These are phyloP conservation scores for Mediolabrus comicus DNA, from an alignment of 108 stramenopile genomes.

Conservation along the genomic window DNA sequence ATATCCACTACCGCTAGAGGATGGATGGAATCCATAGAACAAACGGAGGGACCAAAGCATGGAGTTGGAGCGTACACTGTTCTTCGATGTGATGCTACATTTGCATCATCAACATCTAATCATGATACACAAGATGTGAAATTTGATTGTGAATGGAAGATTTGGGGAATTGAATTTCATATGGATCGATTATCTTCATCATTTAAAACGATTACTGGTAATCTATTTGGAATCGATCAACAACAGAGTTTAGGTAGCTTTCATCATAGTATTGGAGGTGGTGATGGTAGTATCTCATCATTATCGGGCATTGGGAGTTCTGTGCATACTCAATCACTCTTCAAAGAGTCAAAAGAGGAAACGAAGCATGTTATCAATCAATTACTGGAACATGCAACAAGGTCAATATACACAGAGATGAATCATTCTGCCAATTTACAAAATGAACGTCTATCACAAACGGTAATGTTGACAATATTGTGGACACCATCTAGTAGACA, in stretches of 20 bases:
- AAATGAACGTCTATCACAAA: not conserved
- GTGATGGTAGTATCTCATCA: not conserved
- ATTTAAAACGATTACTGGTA: constrained; percentile 22
- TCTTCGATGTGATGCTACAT: constrained; percentile 57
- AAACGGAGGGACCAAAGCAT: constrained; percentile 25
- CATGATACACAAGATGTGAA: not conserved
- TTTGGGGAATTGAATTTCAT: constrained; percentile 72
- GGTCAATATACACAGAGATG: not conserved
- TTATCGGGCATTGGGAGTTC: not conserved
- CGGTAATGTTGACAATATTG: constrained; percentile 40
- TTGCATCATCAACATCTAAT: not conserved
- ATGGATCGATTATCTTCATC: constrained; percentile 53
- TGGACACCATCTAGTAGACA: constrained; percentile 33
- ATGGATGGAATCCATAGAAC: constrained; percentile 75
- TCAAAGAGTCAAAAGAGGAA: not conserved
- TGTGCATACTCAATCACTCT: not conserved
- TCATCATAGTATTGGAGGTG: not conserved
- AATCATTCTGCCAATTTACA: not conserved
- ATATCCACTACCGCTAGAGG: constrained; percentile 53
- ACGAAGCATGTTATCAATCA: constrained; percentile 1
- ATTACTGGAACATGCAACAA: constrained; percentile 19
- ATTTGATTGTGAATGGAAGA: constrained; percentile 23
- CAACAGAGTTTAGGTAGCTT: not conserved
- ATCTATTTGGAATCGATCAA: not conserved
- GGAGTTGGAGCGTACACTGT: constrained; percentile 76